These are phyloP conservation scores for Fusarium sterilihyphosum DNA, from an alignment of 2,329 filamentous ascomycete species.

Conservation along the genomic window DNA sequence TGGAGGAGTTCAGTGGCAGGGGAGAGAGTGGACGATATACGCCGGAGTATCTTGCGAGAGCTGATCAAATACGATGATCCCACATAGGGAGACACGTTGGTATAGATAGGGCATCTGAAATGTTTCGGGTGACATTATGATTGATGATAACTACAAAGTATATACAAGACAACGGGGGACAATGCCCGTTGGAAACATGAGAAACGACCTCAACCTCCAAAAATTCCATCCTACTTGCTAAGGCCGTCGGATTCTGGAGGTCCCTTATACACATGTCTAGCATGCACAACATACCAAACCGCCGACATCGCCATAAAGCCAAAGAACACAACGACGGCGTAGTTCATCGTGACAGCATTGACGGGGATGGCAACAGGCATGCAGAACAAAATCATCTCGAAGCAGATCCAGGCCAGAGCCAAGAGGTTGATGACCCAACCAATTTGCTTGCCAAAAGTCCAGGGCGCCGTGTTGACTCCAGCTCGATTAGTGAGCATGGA, in stretches of 20 bases:
- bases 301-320: conserved; percentile 69
- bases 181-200: not conserved
- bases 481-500: conserved; percentile 71
- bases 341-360: conserved; percentile 69
- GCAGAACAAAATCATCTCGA: conserved; percentile 79
- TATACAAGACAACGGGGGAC: not conserved
- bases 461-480: conserved; percentile 70
- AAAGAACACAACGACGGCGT: conserved; percentile 73
- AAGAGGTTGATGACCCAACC: conserved; percentile 74
- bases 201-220: not conserved
- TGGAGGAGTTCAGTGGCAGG: not conserved
- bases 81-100: not conserved
- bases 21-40: conserved; percentile 2
- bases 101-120: too few relatives aligned
- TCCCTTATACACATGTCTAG: conserved; percentile 40
- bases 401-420: conserved; percentile 73
- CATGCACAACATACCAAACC: conserved; percentile 69
- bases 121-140: not conserved
- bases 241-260: conserved; percentile 38
- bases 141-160: not conserved
- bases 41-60: not conserved
- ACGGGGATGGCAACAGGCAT: conserved; percentile 74
- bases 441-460: conserved; percentile 70
- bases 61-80: not conserved
- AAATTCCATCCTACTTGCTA: not conserved